phyloP scores from a whole-genome alignment of 805 yeast species.

The Wickerhamomyces ciferrii region DNA sequence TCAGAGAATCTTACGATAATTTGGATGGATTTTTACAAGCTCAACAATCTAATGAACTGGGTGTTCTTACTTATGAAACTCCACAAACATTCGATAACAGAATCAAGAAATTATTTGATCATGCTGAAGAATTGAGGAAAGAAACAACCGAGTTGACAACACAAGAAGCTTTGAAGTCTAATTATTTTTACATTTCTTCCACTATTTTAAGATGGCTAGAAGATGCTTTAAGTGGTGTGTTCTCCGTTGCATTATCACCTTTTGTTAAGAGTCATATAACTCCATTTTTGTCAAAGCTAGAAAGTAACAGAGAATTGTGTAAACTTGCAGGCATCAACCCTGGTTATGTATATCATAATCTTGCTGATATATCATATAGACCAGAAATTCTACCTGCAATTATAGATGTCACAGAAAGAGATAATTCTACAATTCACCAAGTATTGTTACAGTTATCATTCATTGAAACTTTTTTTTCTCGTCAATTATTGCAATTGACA shows the following conservation, averaged over 20 bases:
- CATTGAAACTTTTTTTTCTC: constrained; percentile 64
- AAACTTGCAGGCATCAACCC: constrained; percentile 62
- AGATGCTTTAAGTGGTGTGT: constrained; percentile 47
- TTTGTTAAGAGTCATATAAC: constrained; percentile 47
- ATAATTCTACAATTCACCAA: constrained; percentile 52
- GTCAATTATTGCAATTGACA: constrained; percentile 54
- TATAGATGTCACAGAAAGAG: constrained; percentile 33
- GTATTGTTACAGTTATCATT: constrained; percentile 61
- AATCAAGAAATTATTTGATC: constrained; percentile 39
- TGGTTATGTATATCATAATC: constrained; percentile 34
- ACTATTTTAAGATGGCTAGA: constrained; percentile 60
- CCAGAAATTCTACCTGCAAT: constrained; percentile 35
- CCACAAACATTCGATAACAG: constrained; percentile 27
- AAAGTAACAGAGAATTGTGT: constrained; percentile 74
- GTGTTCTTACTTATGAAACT: constrained; percentile 24
- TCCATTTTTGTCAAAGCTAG: constrained; percentile 64
- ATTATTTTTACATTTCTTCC: constrained; percentile 58
- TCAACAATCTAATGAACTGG: constrained; percentile 30
- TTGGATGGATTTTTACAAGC: constrained; percentile 34
- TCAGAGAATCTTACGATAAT: constrained; percentile 34
- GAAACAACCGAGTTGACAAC: constrained; percentile 32
- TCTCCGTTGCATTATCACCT: constrained; percentile 47
- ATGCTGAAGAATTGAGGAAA: constrained; percentile 35
- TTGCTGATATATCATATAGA: constrained; percentile 45
- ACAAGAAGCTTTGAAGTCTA: constrained; percentile 53